Evolutionary conservation across 257 asterid species (phyloP), one percentile per base, ranked within the genome.

Genomic region (Salvia rosmarinus): DNA sequence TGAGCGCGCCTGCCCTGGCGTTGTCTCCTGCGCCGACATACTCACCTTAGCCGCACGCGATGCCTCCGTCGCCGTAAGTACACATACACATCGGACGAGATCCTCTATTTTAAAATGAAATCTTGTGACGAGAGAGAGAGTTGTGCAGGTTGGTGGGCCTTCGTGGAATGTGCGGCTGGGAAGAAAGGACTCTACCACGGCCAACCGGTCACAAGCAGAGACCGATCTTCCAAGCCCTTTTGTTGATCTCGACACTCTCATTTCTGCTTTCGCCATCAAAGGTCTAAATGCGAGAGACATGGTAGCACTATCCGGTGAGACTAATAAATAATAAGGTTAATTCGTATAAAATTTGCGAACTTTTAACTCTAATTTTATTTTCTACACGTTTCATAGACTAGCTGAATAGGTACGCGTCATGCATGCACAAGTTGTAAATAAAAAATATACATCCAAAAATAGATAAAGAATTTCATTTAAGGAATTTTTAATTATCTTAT

Each of bases 21-120:
- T 76, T 7, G 85, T 83, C 20, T 83, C 85, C 2, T 83, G 88
- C 13, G 88, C 88, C 0, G 88, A 83, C 56, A 62, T 81, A 59
- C 71, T 83, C 4, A 72, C 88, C 0, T 11, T 81, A 6, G 88
- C 85, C 0, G 84, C 85, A 3, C 82, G 85, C 0, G 84, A 83
- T 34, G 75, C 88, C 44, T 78, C 88, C 0, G 71, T 50, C 2
- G 77, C 77, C 39, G 88, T 82, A 51, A 78, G 83, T 50, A 52
- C 1, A 9, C 13, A 43, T 7, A 9, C 9, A 11, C 3, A 13
- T 43, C 1, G 10, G 5, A 43, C 16, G 50, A 39, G 16, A 43
- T 43, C 16, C 43, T 9, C 1, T 9, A 37, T 1, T 7, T 37
- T 2, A 37, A 37, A 37, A 37, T 37, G 43, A 35, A 6, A 35